phyloP scores from a whole-genome alignment of 495 filamentous ascomycete species.

The Platismatia glauca region DNA sequence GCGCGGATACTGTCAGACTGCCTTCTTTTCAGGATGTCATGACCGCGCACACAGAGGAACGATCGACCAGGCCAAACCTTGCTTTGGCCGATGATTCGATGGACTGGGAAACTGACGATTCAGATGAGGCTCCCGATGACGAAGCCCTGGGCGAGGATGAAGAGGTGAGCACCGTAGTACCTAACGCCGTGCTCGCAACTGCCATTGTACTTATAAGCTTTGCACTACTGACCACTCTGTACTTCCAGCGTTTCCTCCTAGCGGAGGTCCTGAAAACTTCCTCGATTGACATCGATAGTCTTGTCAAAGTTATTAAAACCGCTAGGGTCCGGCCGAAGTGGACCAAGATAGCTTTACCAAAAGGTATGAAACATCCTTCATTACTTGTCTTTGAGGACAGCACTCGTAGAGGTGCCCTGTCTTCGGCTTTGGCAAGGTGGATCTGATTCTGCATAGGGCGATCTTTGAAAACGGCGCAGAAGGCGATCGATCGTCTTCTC shows the following conservation, averaged over 20 bases:
- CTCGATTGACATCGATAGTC: not conserved
- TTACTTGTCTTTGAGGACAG: not conserved
- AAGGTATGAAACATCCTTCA: not conserved
- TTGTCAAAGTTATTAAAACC: not conserved
- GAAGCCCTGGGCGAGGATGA: not conserved
- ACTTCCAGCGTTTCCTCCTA: constrained; percentile 2
- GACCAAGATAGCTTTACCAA: constrained; percentile 1
- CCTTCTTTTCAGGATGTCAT: not conserved
- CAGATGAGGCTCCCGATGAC: not conserved
- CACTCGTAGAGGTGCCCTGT: not conserved
- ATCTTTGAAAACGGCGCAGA: not conserved
- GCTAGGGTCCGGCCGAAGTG: not conserved
- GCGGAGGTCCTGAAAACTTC: constrained; percentile 1
- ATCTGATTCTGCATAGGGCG: not conserved
- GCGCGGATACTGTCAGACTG: not conserved
- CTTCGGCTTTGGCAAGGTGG: not conserved
- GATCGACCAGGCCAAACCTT: not conserved
- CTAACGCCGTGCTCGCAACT: no score
- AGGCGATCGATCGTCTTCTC: not conserved
- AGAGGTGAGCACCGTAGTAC: not conserved
- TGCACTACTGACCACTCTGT: not conserved
- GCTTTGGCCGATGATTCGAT: not conserved
- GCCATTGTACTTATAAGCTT: not conserved
- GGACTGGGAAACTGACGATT: not conserved
- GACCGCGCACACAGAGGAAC: constrained; percentile 1